These are phyloP conservation scores for Pseudocercospora musae DNA, from an alignment of 2,329 filamentous ascomycete genomes.

Conservation along the genomic window DNA sequence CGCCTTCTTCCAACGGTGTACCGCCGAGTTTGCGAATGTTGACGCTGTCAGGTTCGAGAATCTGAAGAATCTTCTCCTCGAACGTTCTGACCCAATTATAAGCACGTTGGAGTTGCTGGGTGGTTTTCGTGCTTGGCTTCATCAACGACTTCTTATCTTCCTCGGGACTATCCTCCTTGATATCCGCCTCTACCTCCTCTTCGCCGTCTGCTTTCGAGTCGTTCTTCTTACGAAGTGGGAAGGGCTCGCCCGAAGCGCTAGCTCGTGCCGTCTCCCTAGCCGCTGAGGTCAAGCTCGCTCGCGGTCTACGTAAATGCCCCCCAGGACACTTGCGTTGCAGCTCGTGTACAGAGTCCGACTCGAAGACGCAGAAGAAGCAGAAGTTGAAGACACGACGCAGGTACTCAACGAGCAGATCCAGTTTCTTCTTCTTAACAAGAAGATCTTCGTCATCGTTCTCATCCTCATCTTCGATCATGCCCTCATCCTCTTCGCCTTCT, in stretches of 20 bases:
- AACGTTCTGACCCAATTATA: conserved; percentile 99
- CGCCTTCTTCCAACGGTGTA: conserved; percentile 76
- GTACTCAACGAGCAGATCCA: conserved; percentile 94
- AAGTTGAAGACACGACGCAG: conserved; percentile 96
- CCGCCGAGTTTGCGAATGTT: conserved; percentile 90
- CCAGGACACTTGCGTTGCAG: conserved; percentile 93
- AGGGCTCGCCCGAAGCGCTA: conserved; percentile 76
- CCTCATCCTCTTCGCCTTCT: conserved; percentile 66
- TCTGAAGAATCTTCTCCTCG: conserved; percentile 91
- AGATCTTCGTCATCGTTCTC: conserved; percentile 89
- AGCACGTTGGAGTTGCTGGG: conserved; percentile 88
- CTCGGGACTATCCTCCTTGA: conserved; percentile 45
- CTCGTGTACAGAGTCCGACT: conserved; percentile 95
- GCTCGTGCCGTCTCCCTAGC: conserved; percentile 83
- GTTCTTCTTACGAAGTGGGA: conserved; percentile 63
- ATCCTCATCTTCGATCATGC: conserved; percentile 51
- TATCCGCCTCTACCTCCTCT: conserved; percentile 40
- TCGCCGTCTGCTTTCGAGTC: conserved; percentile 55
- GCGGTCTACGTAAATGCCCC: conserved; percentile 89
- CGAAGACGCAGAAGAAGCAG: conserved; percentile 99
- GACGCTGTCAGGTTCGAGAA: conserved; percentile 82
- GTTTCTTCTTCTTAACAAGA: conserved; percentile 89
- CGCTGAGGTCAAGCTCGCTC: conserved; percentile 76
- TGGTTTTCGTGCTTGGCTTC: conserved; percentile 65
- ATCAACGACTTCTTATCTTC: conserved; percentile 57